phyloP scores from a whole-genome alignment of 1,284 basidiomycete genomes.

The Puccinia triticina region DNA sequence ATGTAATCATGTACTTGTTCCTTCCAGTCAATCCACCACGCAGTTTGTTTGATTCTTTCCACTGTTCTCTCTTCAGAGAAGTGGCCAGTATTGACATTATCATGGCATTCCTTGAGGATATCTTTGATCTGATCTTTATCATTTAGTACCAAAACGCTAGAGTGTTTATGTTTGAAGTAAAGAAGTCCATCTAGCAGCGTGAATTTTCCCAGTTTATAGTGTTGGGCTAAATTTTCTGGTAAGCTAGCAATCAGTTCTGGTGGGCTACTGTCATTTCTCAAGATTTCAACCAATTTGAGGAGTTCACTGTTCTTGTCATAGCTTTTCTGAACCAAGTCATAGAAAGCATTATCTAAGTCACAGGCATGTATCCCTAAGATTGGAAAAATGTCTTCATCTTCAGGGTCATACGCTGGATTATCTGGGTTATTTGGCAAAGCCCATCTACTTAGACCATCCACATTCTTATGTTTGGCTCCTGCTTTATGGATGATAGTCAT shows the following conservation, averaged over 20 bases:
- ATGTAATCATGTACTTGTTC: neutral
- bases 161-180: neutral
- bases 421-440: too few relatives aligned
- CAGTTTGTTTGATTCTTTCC: neutral
- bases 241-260: too few relatives aligned
- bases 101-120: slow-evolving; percentile 3
- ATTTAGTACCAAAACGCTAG: neutral
- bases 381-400: neutral
- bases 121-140: neutral
- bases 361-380: slow-evolving; percentile 12
- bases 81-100: slow-evolving; percentile 5
- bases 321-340: neutral
- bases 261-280: neutral
- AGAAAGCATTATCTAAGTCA: slow-evolving; percentile 3
- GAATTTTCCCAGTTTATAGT: too few relatives aligned
- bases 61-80: slow-evolving; percentile 5
- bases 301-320: neutral
- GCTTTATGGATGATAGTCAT: too few relatives aligned
- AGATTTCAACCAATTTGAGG: neutral
- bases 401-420: too few relatives aligned
- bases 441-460: too few relatives aligned
- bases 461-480: too few relatives aligned
- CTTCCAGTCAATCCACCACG: slow-evolving; percentile 23
- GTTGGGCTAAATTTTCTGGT: too few relatives aligned
- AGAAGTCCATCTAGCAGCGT: neutral